Base-by-base conservation (phyloP, 495 filamentous ascomycete genomes). In the Immersiella caudata region DNA sequence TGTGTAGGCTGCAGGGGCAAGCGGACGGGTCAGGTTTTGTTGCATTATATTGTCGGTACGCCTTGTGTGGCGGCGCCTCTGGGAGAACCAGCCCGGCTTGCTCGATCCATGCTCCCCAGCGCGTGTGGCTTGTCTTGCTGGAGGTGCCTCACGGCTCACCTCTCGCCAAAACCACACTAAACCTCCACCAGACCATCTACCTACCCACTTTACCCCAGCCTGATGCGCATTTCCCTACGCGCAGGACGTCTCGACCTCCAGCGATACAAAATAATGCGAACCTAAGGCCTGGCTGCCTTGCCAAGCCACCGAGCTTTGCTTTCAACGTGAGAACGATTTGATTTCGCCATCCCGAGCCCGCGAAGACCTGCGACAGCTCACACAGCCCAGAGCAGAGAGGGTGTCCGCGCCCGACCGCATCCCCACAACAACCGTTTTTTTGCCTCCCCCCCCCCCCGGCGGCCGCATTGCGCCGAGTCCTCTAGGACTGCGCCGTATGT, bases 341-440 rank as follows among this genome's bases (percentile, higher is more conserved):
- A n/a, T 5, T 52, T 21, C 18, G 26, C 16, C 46, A 64, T n/a
- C 36, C 8, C 22, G 24, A 33, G 18, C 35, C 60, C 21, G 36
- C 59, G 62, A 49, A 64, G 12, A 22, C 61, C 26, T 64, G 46
- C 61, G 61, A 60, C 57, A 60, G 57, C 57, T 22, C 21, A 60
- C 26, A 22, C 29, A 6, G 5, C 40, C 40, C 14, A 18, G 40
- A 18, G 29, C 57, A 22, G 25, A 26, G 29, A 60, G 57, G 29
- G 57, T 25, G 40, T 46, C 40, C 11, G 57, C 57, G 57, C 57
- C 57, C 57, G 57, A 60, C 26, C 57, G 14, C 20, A 21, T 60
- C 57, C 57, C 57, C 25, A 60, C 25, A 29, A 60, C 57, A 36
- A 60, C 36, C 57, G 25, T 40, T 60, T 60, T 33, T 14, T 6